These are phyloP conservation scores for Botrytis hyacinthi DNA, from an alignment of 2,329 filamentous ascomycete genomes.

Conservation along the genomic window DNA sequence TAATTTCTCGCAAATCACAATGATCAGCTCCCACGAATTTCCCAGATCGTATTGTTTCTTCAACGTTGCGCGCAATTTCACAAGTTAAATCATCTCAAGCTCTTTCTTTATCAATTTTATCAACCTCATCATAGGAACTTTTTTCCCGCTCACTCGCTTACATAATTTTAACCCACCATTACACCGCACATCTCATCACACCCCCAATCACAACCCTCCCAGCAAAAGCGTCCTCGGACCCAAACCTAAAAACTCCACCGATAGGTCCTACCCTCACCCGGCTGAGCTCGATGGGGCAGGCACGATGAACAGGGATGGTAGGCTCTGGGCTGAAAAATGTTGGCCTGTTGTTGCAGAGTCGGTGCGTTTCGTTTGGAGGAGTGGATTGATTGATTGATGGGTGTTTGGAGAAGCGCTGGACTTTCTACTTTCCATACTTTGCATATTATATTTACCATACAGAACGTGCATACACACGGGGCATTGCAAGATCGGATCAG, in stretches of 20 bases:
- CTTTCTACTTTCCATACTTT: neutral
- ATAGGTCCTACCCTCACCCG: neutral
- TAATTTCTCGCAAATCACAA: neutral
- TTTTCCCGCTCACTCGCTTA: neutral
- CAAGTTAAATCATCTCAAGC: neutral
- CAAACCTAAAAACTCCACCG: neutral
- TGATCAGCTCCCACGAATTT: neutral
- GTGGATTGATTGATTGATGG: neutral
- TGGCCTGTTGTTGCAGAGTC: neutral
- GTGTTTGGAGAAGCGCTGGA: conserved; percentile 4
- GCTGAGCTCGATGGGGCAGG: neutral
- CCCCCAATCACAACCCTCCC: neutral
- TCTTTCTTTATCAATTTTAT: conserved; percentile 2
- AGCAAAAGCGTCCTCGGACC: neutral
- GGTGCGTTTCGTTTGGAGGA: neutral
- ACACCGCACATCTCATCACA: neutral
- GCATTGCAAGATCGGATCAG: neutral
- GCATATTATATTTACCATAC: neutral
- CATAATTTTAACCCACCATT: neutral
- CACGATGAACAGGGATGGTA: neutral
- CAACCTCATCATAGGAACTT: neutral
- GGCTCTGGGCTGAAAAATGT: neutral
- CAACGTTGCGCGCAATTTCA: neutral
- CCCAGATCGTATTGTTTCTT: neutral
- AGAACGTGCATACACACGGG: neutral